Evolutionary conservation across 257 asterid genomes (phyloP).

Genomic region (Fraxinus quadrangulata): DNA sequence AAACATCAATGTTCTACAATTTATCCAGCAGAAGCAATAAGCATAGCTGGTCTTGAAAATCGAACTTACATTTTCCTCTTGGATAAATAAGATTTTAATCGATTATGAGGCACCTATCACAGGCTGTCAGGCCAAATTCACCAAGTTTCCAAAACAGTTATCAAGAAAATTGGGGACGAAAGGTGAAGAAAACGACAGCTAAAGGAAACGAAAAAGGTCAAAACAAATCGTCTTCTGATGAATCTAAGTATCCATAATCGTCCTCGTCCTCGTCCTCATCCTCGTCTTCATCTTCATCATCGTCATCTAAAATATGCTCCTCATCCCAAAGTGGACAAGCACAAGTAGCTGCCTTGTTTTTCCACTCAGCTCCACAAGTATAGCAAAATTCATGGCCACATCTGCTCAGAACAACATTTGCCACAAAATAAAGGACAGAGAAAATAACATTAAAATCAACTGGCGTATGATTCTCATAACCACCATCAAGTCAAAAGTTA

Average conservation of each 20-base stretch:
- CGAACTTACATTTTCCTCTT: background rate
- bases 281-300: slow-evolving; percentile 19
- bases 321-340: slow-evolving; percentile 74
- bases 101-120: background rate
- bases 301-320: slow-evolving; percentile 32
- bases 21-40: background rate
- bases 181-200: background rate
- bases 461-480: background rate
- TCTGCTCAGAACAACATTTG: slow-evolving; percentile 40
- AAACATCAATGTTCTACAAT: background rate
- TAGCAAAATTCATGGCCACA: slow-evolving; percentile 84
- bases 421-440: background rate
- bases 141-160: background rate
- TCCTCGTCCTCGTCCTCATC: slow-evolving; percentile 21
- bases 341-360: slow-evolving; percentile 62
- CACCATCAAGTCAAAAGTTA: background rate
- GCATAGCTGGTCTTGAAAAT: background rate
- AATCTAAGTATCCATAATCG: background rate
- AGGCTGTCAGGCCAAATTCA: background rate
- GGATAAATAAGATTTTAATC: background rate
- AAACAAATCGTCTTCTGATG: background rate
- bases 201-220: background rate
- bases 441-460: background rate
- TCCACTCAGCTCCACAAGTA: slow-evolving; percentile 83
- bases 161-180: background rate